Base-by-base conservation (phyloP, 495 filamentous ascomycete genomes). In the Aspergillus egyptiacus region DNA sequence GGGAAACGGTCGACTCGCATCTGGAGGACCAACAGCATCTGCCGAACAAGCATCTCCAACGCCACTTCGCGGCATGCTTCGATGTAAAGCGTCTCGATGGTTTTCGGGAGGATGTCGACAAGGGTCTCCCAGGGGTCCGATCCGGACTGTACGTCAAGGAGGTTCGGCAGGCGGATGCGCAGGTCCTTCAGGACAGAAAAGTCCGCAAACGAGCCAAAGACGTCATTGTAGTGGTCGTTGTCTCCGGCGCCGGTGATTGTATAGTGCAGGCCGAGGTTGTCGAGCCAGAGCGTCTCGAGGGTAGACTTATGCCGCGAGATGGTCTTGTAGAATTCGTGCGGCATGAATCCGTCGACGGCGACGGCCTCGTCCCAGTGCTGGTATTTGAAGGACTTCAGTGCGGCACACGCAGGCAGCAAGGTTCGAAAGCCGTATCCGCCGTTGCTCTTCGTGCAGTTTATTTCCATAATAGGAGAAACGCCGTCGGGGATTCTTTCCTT, bases 151-250 rank as follows among this genome's bases (percentile, higher is more conserved):
- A 64, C 53, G 35, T 68, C 63, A 7, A 69, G 54, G 2, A 69
- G 57, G 40, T 69, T 69, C 3, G 61, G 50, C 5, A 69, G 57
- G 10, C 66, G 63, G 13, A 69, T 62, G 23, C 66, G 64, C 10
- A 69, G n/a, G 17, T 69, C 64, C 31, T 53, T 56, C 15, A 69
- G 55, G 6, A 49, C 58, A 7, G 52, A 56, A 44, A 67, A 69
- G 5, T 63, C 64, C 6, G 49, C 52, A 17, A 69, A 31, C 0
- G 63, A 52, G 4, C 66, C 64, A 20, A 67, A 65, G 61, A 63
- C 67, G 44, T 64, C 63, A 28, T 69, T 64, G 44, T 66, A 58
- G 0, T 56, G 57, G 39, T 69, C 58, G 41, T 67, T 69, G 11
- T 61, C 36, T 0, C 66, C 63, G 25, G 50, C 42, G 20, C 55